Base-by-base conservation (phyloP, 1,284 basidiomycete genomes). In the Inonotus hispidus region DNA sequence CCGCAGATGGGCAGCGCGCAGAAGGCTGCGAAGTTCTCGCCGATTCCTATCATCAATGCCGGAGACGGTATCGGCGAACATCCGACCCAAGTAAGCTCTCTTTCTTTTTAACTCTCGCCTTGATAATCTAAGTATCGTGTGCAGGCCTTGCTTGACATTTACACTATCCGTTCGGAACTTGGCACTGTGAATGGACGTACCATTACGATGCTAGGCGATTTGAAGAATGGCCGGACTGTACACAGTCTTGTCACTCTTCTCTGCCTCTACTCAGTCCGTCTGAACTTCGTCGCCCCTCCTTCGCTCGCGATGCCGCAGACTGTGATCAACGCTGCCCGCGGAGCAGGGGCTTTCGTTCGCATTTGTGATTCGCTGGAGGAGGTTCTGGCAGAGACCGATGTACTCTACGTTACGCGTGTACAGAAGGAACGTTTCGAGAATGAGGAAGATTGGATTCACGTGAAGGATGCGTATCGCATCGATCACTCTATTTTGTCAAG, bases 31-130 rank as follows among this genome's bases (percentile, higher is more conserved):
- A 98, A 97, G 74, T 94, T 85, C 74, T 96, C 93, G 14, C 92
- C 96, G 8, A 92, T 99, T 0, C 97, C 97, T 0, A 86, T 99
- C 68, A 80, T 99, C 74, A 99, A 98, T 71, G 96, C 94, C 50
- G 97, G 97, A 49, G 97, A 99, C 72, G 97, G 97, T 38, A 85
- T 93, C 59, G 97, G 97, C 63, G 97, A 99, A 75, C 97, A 99
- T 74, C 97, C 96, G 1, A 97, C 94, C 5, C 97, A 98, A 79
- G 89, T 86, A 72, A 60, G 80, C 66, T 25, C 41, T 54, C 38
- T 43, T 62, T 37, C 61, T 45, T 61, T 38, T 50, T 58, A 21
- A 16, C 27, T 32, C 11, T 38, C 27, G 16, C 32, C 8, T 16
- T 32, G 32, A 2, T 16, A n/a, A 39, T 49, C 66, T 50, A 54